These are phyloP conservation scores for Hibiscus syriacus DNA, from an alignment of 345 rosid genomes.

Conservation along the genomic window DNA sequence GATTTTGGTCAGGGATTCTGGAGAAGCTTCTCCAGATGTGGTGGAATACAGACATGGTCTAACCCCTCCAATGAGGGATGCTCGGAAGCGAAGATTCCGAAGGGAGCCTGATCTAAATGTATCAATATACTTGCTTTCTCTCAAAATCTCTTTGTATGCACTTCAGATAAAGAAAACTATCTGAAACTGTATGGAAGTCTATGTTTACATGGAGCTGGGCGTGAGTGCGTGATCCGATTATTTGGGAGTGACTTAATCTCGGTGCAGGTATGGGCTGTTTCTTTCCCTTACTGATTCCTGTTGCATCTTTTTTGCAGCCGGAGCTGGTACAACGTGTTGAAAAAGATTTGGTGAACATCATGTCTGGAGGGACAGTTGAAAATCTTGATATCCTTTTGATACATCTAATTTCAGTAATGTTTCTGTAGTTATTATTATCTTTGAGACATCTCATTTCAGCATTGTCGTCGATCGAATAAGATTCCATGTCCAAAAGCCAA, in stretches of 20 bases:
- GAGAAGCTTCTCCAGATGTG: conserved; percentile 68
- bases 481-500: not conserved
- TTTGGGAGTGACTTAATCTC: not conserved
- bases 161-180: too few species aligned
- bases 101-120: conserved; percentile 98
- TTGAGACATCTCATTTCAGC: not conserved
- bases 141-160: not conserved
- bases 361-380: conserved; percentile 79
- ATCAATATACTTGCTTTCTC: conserved; percentile 11
- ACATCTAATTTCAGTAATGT: not conserved
- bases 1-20: conserved; percentile 87
- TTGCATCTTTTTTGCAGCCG: conserved; percentile 54
- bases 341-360: conserved; percentile 79
- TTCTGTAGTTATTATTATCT: not conserved
- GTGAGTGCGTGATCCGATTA: not conserved
- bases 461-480: not conserved
- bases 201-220: not conserved
- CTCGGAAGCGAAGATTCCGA: conserved; percentile 89
- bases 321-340: conserved; percentile 93
- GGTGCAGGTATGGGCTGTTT: conserved; percentile 15
- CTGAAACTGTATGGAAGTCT: not conserved
- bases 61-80: conserved; percentile 97
- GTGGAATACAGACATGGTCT: conserved; percentile 91
- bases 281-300: conserved; percentile 8
- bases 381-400: conserved; percentile 29